phyloP scores from a whole-genome alignment of 306 rosid genomes.

The Fagus sylvatica region DNA sequence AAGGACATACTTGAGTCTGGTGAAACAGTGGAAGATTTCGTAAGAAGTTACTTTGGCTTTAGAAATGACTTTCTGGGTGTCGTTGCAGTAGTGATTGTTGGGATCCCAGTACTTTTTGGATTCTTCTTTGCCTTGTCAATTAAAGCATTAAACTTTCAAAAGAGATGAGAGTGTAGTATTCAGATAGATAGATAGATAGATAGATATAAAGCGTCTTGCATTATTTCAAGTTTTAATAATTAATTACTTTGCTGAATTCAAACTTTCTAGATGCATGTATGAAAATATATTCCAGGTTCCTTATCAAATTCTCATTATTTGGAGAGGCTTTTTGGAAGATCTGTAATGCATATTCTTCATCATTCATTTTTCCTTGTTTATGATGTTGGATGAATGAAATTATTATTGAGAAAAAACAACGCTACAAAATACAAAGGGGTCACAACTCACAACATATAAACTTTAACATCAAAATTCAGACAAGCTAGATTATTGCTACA shows the following conservation, averaged over 20 bases:
- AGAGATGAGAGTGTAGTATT: slow-evolving; percentile 40
- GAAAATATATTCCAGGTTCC: no score
- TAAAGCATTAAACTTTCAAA: slow-evolving; percentile 80
- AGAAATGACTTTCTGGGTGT: slow-evolving; percentile 53
- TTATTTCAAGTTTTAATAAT: neutral
- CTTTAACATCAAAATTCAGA: no score
- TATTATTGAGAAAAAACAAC: no score
- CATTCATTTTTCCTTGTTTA: no score
- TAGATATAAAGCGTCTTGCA: neutral
- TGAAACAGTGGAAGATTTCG: slow-evolving; percentile 63
- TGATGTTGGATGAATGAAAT: no score
- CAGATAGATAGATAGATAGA: neutral
- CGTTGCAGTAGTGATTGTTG: slow-evolving; percentile 54
- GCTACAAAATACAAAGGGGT: no score
- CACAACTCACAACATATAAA: no score
- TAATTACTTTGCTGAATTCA: slow-evolving; percentile 15
- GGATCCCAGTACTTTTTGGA: slow-evolving; percentile 62
- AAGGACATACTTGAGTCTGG: slow-evolving; percentile 60
- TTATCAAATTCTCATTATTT: no score
- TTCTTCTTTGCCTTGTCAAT: slow-evolving; percentile 72
- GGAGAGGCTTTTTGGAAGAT: no score
- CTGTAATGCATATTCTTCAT: no score
- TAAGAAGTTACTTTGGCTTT: slow-evolving; percentile 67
- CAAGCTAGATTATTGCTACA: no score
- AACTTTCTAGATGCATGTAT: neutral